Base-by-base conservation (phyloP, 2,329 filamentous ascomycete species). In the Orbilia ellipsospora region DNA sequence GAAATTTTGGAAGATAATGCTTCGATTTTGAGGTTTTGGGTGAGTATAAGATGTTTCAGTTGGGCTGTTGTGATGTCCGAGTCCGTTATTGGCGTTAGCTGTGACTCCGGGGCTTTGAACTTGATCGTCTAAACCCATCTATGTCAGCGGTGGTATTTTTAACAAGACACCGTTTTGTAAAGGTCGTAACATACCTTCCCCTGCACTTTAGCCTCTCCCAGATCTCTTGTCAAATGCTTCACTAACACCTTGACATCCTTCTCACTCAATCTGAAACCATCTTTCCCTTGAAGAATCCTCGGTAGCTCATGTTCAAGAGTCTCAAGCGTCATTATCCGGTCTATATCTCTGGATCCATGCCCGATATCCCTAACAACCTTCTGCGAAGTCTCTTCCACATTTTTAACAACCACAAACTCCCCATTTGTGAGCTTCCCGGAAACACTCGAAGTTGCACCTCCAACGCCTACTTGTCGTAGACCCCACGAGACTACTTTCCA, bases 21-120 rank as follows among this genome's bases (percentile, higher is more conserved):
- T 1, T 90, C 86, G 59, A 95, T 85, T 76, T 93, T 90, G 8
- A 83, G 84, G 60, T 86, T 87, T 45, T 98, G 86, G 0, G 89
- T 85, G 6, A 86, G 83, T 15, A 93, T 90, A 75, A 97, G 89
- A 18, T 89, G 87, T 76, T 90, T 89, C 15, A 99, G 86, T 60
- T 91, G 90, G 0, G 93, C 93, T 77, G 97, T 92, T 0, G 92
- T 91, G 3, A 85, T 84, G 83, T 99, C 95, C 79, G 96, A 90
- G 69, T 89, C 85, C 0, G 91, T 92, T 77, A 98, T 90, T 0
- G 85, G 82, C 12, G 81, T 78, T 0, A 82, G 80, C 0, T 80
- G 78, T 61, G 88, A 85, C 2, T 85, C 84, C 0, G 86, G 81
- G 0, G 83, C 82, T 79, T 88, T 90, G 81, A 98, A 90, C 81